Evolutionary conservation across 2,329 filamentous ascomycete genomes (phyloP).

Genomic region (Colletotrichum siamense): DNA sequence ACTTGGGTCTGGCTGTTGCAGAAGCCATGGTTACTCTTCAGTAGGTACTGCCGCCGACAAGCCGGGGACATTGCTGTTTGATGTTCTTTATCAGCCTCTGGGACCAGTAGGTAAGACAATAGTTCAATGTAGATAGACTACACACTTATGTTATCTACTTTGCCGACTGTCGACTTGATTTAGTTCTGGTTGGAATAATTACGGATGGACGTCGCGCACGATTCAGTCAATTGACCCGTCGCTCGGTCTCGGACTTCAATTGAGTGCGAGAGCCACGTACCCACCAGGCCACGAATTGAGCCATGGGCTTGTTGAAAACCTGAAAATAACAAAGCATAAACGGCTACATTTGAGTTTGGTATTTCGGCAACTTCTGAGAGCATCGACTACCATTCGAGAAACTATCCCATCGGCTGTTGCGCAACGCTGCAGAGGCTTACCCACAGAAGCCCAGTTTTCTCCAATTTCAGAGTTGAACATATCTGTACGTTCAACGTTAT

Average conservation of each 20-base stretch:
- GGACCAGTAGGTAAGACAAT: too few relatives aligned
- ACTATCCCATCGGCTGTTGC: background rate
- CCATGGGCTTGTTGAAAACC: background rate
- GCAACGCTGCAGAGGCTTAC: background rate
- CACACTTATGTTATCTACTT: too few relatives aligned
- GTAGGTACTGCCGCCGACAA: background rate
- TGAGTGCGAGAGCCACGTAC: background rate
- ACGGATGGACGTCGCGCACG: background rate
- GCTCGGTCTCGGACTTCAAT: background rate
- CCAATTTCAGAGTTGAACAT: background rate
- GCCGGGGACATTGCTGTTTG: background rate
- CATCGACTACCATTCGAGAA: background rate
- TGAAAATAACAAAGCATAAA: background rate
- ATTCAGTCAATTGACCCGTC: background rate
- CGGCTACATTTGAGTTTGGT: background rate
- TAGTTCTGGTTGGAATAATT: rapidly evolving
- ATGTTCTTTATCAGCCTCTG: background rate
- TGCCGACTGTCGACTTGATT: too few relatives aligned
- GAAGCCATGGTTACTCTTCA: background rate
- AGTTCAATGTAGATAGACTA: too few relatives aligned
- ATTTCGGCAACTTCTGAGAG: background rate
- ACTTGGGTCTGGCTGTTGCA: background rate
- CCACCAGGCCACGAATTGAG: background rate
- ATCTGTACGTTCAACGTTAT: background rate
- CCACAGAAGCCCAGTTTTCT: rapidly evolving